A percentile compares a stretch with the other conserved stretches of the same genome.
Evolutionary conservation across 306 rosid species (phyloP).

Genomic region (Medicago arabica): DNA sequence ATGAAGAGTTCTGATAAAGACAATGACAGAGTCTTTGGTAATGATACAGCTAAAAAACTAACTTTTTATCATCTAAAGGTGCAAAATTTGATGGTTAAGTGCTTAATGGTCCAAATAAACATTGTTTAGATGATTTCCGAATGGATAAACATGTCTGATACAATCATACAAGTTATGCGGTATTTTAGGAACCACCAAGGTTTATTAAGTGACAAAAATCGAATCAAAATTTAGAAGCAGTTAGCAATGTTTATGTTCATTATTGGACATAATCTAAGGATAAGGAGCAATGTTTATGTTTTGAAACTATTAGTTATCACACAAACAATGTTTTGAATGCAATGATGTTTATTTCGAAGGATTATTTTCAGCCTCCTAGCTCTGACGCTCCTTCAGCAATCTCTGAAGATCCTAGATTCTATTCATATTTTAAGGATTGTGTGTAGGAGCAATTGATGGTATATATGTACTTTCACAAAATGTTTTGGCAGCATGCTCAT

Average conservation of each 20-base stretch:
- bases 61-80: constrained; percentile 62
- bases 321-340: constrained; percentile 87
- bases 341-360: constrained; percentile 74
- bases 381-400: constrained; percentile 63
- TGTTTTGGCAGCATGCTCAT: constrained; percentile 86
- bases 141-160: constrained; percentile 83
- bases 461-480: constrained; percentile 80
- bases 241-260: constrained; percentile 89
- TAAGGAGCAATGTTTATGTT: too few species aligned
- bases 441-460: constrained; percentile 77
- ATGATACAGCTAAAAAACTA: constrained; percentile 58
- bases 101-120: constrained; percentile 70
- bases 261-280: constrained; percentile 81
- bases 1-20: constrained; percentile 95
- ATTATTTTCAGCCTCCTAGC: constrained; percentile 76
- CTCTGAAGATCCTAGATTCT: constrained; percentile 72
- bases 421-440: constrained; percentile 91
- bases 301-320: constrained; percentile 89
- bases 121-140: constrained; percentile 74
- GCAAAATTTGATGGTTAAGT: constrained; percentile 82
- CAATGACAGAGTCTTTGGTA: constrained; percentile 47
- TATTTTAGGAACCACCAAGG: constrained; percentile 78
- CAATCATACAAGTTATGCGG: constrained; percentile 86
- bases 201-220: constrained; percentile 79
- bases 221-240: constrained; percentile 93